Evolutionary conservation across 2,329 filamentous ascomycete species (phyloP).

Genomic region (Bipolaris zeicola): DNA sequence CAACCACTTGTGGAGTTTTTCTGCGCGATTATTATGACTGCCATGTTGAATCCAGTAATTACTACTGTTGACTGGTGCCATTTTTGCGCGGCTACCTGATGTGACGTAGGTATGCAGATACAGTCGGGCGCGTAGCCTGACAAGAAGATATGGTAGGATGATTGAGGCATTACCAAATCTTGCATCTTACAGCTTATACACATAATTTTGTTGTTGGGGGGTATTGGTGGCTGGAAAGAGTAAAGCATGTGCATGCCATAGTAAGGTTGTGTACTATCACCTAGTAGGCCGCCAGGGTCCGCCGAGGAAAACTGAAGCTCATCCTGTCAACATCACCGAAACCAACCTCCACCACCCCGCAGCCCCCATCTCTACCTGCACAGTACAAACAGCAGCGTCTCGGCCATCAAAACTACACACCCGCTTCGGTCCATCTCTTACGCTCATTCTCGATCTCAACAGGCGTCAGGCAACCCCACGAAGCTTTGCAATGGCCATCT

Average conservation of each 20-base stretch:
- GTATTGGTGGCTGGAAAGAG: not conserved
- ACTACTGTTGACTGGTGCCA: not conserved
- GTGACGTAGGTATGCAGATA: too few species aligned
- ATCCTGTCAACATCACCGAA: constrained; percentile 16
- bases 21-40: too few species aligned
- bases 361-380: not conserved
- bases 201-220: not conserved
- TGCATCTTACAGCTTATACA: not conserved
- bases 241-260: not conserved
- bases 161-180: not conserved
- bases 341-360: constrained; percentile 1
- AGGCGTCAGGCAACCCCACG: not conserved
- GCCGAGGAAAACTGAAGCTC: constrained; percentile 21
- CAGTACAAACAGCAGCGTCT: not conserved
- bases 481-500: constrained; percentile 65
- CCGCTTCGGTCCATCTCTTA: not conserved
- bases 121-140: too few species aligned
- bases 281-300: not conserved
- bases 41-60: too few species aligned
- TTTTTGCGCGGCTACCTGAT: too few species aligned
- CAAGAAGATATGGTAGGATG: too few species aligned
- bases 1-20: not conserved
- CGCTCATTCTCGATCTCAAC: not conserved
- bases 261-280: not conserved
- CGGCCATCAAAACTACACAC: not conserved